phyloP scores from a whole-genome alignment of 2,329 filamentous ascomycete genomes.

The Aspergillus aculeatus region DNA sequence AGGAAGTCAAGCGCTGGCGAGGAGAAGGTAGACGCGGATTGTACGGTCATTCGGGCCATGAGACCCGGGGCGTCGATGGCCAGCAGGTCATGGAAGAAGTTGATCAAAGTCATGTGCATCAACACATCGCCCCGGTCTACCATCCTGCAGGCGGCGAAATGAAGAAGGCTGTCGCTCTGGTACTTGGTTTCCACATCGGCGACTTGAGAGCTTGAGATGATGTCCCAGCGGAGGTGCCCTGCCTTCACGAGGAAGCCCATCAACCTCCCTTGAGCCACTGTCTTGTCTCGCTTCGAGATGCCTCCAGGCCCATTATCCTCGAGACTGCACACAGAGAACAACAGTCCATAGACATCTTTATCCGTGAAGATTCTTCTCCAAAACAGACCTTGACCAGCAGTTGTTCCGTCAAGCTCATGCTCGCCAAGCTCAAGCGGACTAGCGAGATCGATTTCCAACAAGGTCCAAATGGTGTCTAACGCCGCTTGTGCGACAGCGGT shows the following conservation, averaged over 20 bases:
- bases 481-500: slow-evolving; percentile 57
- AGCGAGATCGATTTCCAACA: slow-evolving; percentile 52
- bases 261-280: slow-evolving; percentile 60
- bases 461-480: slow-evolving; percentile 51
- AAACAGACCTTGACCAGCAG: slow-evolving; percentile 52
- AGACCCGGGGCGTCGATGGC: slow-evolving; percentile 42
- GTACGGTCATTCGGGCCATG: slow-evolving; percentile 27
- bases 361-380: slow-evolving; percentile 64
- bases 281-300: slow-evolving; percentile 53
- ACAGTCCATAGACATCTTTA: slow-evolving; percentile 55
- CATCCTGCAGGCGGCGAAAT: slow-evolving; percentile 57
- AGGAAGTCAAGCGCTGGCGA: slow-evolving; percentile 53
- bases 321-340: slow-evolving; percentile 57
- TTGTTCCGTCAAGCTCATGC: slow-evolving; percentile 20
- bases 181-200: slow-evolving; percentile 51
- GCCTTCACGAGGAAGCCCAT: slow-evolving; percentile 58
- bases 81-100: slow-evolving; percentile 58
- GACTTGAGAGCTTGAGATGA: slow-evolving; percentile 52
- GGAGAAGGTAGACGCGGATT: slow-evolving; percentile 39
- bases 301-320: slow-evolving; percentile 35
- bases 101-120: slow-evolving; percentile 59
- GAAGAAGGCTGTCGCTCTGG: slow-evolving; percentile 48
- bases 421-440: slow-evolving; percentile 31
- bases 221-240: slow-evolving; percentile 55
- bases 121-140: slow-evolving; percentile 58